phyloP scores from a whole-genome alignment of 2,329 filamentous ascomycete species.

The Zymoseptoria crescenta region DNA sequence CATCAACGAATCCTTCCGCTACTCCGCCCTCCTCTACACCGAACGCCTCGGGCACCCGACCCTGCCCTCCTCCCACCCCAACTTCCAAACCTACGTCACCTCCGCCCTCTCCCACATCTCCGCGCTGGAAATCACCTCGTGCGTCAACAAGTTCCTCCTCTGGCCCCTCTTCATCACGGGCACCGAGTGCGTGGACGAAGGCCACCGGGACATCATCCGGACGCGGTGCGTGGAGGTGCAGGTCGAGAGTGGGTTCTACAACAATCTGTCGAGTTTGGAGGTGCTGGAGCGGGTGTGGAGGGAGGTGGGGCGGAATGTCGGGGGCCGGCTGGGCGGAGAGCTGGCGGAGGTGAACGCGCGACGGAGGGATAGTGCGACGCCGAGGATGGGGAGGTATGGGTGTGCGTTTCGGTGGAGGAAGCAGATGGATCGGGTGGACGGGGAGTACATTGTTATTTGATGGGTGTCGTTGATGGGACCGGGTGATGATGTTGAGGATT shows the following conservation, averaged over 20 bases:
- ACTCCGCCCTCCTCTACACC: conserved; percentile 80
- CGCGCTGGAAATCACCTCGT: conserved; percentile 62
- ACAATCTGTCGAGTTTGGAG: conserved; percentile 79
- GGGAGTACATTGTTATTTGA: conserved; percentile 47
- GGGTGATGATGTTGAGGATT: background rate
- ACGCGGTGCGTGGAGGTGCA: conserved; percentile 79
- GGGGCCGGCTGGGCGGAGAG: conserved; percentile 15
- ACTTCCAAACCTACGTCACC: conserved; percentile 75
- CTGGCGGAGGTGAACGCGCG: conserved; percentile 23
- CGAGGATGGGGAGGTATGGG: conserved; percentile 23
- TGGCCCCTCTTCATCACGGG: conserved; percentile 91
- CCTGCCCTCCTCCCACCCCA: conserved; percentile 62
- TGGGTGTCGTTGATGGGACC: background rate
- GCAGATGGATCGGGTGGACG: conserved; percentile 44
- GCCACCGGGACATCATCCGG: conserved; percentile 71
- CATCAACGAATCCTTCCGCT: conserved; percentile 84
- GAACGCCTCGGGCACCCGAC: conserved; percentile 76
- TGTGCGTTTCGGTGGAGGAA: conserved; percentile 43
- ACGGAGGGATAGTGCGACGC: conserved; percentile 21
- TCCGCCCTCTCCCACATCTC: conserved; percentile 78
- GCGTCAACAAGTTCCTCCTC: conserved; percentile 78
- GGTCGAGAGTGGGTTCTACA: conserved; percentile 83
- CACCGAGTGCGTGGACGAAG: conserved; percentile 76
- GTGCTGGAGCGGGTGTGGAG: conserved; percentile 79
- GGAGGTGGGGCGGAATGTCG: conserved; percentile 23